phyloP scores from a whole-genome alignment of 2,329 filamentous ascomycete genomes.

The Coniochaeta prunicola region DNA sequence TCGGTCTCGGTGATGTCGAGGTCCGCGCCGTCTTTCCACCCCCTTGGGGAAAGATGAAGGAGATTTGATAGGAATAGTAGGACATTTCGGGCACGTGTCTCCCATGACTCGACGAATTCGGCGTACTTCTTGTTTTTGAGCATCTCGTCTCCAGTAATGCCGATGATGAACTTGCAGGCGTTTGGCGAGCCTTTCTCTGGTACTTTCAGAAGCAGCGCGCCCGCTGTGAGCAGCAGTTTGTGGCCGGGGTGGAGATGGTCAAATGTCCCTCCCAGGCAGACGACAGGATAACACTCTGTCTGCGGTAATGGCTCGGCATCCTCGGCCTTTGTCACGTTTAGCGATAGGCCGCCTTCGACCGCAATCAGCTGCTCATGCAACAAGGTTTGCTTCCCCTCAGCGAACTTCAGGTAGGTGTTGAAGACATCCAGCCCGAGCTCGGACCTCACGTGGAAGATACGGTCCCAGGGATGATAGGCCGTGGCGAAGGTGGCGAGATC shows the following conservation, averaged over 20 bases:
- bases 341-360: conserved; percentile 44
- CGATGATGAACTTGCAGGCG: conserved; percentile 62
- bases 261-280: conserved; percentile 89
- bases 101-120: conserved; percentile 75
- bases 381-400: conserved; percentile 38
- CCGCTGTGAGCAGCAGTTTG: conserved; percentile 91
- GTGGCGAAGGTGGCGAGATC: conserved; percentile 45
- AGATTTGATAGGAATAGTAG: conserved; percentile 67
- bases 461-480: conserved; percentile 52
- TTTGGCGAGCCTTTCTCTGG: conserved; percentile 27
- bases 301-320: conserved; percentile 10
- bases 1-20: conserved; percentile 26
- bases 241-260: conserved; percentile 94
- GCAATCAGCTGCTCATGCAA: conserved; percentile 41
- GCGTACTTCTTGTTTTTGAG: conserved; percentile 85
- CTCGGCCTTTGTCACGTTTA: conserved; percentile 23
- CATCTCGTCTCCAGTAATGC: conserved; percentile 82
- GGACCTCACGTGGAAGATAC: conserved; percentile 58
- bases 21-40: conserved; percentile 34
- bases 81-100: conserved; percentile 60
- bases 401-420: conserved; percentile 36
- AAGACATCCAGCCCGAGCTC: conserved; percentile 57
- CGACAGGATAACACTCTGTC: conserved; percentile 43
- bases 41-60: conserved; percentile 33
- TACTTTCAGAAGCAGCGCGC: conserved; percentile 61